phyloP scores from a whole-genome alignment of 2,329 filamentous ascomycete genomes.

The Neurospora sp. region DNA sequence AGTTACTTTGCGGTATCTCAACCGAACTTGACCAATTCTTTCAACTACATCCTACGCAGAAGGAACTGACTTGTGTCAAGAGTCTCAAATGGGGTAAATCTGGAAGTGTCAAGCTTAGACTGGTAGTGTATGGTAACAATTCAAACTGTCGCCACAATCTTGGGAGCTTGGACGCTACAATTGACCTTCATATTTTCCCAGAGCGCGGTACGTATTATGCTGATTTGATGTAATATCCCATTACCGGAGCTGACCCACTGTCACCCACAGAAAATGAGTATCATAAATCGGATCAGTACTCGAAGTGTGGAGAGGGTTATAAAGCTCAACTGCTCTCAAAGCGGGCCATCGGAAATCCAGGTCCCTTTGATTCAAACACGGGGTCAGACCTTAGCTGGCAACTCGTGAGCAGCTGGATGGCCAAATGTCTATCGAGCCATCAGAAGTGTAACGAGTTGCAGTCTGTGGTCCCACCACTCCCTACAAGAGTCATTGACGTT shows the following conservation, averaged over 20 bases:
- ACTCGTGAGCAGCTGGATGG: neutral
- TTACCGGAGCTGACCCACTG: neutral
- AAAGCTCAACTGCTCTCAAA: neutral
- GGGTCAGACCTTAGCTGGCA: neutral
- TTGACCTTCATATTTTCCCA: neutral
- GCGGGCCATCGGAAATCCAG: rapidly evolving
- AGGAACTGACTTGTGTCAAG: neutral
- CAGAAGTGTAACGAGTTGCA: neutral
- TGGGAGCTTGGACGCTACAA: too few relatives aligned
- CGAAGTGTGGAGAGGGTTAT: too few relatives aligned
- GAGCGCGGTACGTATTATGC: neutral
- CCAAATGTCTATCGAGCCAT: neutral
- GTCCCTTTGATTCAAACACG: neutral
- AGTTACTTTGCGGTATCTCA: neutral
- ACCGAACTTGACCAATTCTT: neutral
- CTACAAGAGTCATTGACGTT: neutral
- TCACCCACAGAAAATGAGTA: neutral
- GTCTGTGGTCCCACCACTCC: neutral
- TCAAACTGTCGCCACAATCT: too few relatives aligned
- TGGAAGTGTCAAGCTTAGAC: too few relatives aligned
- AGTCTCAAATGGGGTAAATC: too few relatives aligned
- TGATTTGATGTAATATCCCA: neutral
- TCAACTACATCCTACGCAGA: neutral
- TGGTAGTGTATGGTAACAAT: too few relatives aligned
- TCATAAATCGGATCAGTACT: too few relatives aligned